phyloP scores from a whole-genome alignment of 2,329 filamentous ascomycete genomes.

The Daldinia eschscholtzii region DNA sequence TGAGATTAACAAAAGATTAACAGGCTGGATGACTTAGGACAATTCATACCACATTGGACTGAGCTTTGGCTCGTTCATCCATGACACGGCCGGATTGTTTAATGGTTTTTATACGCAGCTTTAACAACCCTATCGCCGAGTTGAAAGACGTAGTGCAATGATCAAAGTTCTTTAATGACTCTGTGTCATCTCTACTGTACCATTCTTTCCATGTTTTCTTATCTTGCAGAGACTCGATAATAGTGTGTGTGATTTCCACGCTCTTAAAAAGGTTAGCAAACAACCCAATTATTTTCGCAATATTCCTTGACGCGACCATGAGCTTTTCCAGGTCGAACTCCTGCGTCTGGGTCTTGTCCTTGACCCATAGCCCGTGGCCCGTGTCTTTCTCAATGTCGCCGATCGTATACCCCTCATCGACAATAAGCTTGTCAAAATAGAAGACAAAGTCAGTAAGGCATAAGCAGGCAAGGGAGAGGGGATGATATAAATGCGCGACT shows the following conservation, averaged over 20 bases:
- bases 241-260: slow-evolving; percentile 19
- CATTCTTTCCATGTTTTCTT: slow-evolving; percentile 3
- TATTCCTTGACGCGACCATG: slow-evolving; percentile 12
- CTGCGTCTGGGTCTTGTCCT: neutral
- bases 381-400: slow-evolving; percentile 24
- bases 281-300: slow-evolving; percentile 22
- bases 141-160: slow-evolving; percentile 9
- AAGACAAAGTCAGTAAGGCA: slow-evolving; percentile 24
- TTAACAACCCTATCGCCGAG: slow-evolving; percentile 13
- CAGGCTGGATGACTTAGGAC: neutral
- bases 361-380: slow-evolving; percentile 22
- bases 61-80: slow-evolving; percentile 23
- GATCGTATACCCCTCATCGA: slow-evolving; percentile 19
- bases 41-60: slow-evolving; percentile 25
- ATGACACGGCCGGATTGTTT: slow-evolving; percentile 15
- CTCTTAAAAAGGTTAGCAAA: slow-evolving; percentile 33
- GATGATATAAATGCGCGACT: slow-evolving; percentile 22
- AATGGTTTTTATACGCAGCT: slow-evolving; percentile 21
- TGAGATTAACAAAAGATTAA: neutral
- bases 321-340: neutral
- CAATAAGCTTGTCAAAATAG: slow-evolving; percentile 26
- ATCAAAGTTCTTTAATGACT: neutral
- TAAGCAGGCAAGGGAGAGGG: slow-evolving; percentile 29
- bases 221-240: slow-evolving; percentile 16
- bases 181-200: neutral